Evolutionary conservation across 2,329 filamentous ascomycete species (phyloP), one percentile per base, ranked within the genome.

Genomic region (Metarhizium robertsii): DNA sequence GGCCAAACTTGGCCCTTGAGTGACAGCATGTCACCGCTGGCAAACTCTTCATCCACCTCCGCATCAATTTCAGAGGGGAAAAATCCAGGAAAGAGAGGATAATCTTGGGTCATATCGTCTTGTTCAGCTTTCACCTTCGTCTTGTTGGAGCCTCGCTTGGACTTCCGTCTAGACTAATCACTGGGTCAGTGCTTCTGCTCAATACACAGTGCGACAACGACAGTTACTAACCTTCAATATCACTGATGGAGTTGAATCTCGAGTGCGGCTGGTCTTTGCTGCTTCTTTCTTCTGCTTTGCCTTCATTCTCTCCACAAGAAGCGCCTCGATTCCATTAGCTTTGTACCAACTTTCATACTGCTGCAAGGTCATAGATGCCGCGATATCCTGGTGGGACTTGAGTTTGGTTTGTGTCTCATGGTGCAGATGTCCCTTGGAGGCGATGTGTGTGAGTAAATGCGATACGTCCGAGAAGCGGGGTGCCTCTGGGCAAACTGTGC

Each of bases 351-450:
- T 72, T 55, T 95, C 84, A 66, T 90, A 96, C 48, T 78, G 73
- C 40, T 83, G 78, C 48, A 95, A 75, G 36, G 80, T 69, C 11
- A 79, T 69, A 29, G 79, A 77, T n/a, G 87, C 84, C n/a, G 73
- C 73, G n/a, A 77, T 70, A 58, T 95, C 87, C 49, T 81, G 78
- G 54, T 83, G 79, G 55, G 86, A 82, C 56, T 81, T 83, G 61
- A 96, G 82, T 64, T 90, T 86, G 53, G 90, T 79, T 65, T 90
- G 90, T 74, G 92, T 95, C 64, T 89, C 85, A 67, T 90, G 82
- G 57, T 90, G 85, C 38, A 96, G 76, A 68, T 97, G 92, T n/a
- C 88, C 87, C 68, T 96, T 96, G 60, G 92, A 96, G 57, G 88
- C 84, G 59, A 96, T 83, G 67, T 97, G 92, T 13, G 92, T 97